Conservation (phyloP, 371 early-diverging fungal species). For the Parasitella parasitica region DNA sequence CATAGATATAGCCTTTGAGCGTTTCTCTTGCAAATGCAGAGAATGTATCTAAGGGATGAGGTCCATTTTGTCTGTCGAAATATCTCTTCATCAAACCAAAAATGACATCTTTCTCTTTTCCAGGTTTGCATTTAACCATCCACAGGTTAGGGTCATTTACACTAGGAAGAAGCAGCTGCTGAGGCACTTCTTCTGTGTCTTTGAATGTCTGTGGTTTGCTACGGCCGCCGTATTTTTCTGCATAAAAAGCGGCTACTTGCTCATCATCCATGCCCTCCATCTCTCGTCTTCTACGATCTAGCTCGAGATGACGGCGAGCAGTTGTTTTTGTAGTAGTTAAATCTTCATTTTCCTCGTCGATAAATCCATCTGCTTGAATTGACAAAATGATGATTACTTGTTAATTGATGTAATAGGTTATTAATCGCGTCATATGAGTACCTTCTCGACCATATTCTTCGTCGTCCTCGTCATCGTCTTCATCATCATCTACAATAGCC, state of each 20-base stretch:
- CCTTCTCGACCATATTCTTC: constrained; percentile 70
- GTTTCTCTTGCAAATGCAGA: constrained; percentile 90
- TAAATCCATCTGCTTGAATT: constrained; percentile 58
- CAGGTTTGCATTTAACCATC: constrained; percentile 89
- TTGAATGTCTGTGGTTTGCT: constrained; percentile 45
- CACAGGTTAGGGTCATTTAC: constrained; percentile 93
- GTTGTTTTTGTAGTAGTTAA: constrained; percentile 62
- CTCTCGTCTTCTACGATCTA: constrained; percentile 67
- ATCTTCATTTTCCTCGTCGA: constrained; percentile 65
- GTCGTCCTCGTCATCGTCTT: constrained; percentile 63
- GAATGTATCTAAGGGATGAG: constrained; percentile 66
- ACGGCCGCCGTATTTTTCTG: constrained; percentile 78
- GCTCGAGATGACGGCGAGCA: constrained; percentile 58
- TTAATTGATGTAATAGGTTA: background rate
- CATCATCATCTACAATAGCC: constrained; percentile 66
- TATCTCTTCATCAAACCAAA: constrained; percentile 80
- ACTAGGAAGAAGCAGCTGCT: constrained; percentile 80
- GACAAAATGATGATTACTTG: background rate
- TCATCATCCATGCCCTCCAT: constrained; percentile 83
- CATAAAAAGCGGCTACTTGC: constrained; percentile 76
- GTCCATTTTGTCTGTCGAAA: constrained; percentile 64
- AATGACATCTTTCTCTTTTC: constrained; percentile 89
- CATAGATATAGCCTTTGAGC: constrained; percentile 93
- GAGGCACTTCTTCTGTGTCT: constrained; percentile 76
- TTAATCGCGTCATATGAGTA: constrained; percentile 6